phyloP scores from a whole-genome alignment of 2,329 filamentous ascomycete genomes.

The Neonectria sp. region DNA sequence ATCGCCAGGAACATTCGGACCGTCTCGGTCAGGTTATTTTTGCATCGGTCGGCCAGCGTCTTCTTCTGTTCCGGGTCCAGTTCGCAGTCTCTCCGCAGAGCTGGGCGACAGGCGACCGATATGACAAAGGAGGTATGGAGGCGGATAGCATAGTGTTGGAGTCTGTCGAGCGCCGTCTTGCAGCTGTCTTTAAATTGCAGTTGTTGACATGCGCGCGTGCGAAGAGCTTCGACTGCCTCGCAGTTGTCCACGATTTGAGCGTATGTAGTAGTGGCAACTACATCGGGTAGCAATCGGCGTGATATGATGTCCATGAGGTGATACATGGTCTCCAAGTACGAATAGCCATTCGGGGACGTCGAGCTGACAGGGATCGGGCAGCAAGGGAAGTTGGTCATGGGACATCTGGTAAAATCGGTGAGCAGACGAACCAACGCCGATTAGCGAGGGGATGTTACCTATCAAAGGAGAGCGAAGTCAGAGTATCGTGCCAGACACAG shows the following conservation, averaged over 20 bases:
- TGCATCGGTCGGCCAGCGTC: conserved; percentile 71
- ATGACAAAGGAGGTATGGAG: conserved; percentile 77
- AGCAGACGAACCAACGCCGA: conserved; percentile 26
- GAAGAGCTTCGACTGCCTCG: conserved; percentile 67
- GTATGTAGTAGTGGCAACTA: conserved; percentile 64
- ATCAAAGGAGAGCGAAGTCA: conserved; percentile 77
- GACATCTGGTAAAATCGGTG: conserved; percentile 58
- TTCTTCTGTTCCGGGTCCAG: conserved; percentile 68
- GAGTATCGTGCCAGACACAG: conserved; percentile 76
- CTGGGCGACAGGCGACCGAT: conserved; percentile 75
- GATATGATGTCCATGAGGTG: conserved; percentile 75
- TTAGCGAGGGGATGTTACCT: conserved; percentile 57
- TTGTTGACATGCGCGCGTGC: conserved; percentile 64
- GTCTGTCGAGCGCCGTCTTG: conserved; percentile 73
- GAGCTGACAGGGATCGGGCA: conserved; percentile 67
- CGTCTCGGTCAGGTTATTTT: conserved; percentile 74
- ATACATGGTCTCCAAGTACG: conserved; percentile 77
- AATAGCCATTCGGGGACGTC: conserved; percentile 61
- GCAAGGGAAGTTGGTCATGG: conserved; percentile 73
- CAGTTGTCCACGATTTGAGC: conserved; percentile 72
- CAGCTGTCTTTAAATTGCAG: conserved; percentile 74
- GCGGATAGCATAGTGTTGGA: conserved; percentile 76
- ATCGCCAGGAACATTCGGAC: conserved; percentile 79
- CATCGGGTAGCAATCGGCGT: conserved; percentile 69
- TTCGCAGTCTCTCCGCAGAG: conserved; percentile 68